Percentiles rank a stretch among this genome's conserved stretches.
Evolutionary conservation across 2,329 filamentous ascomycete genomes (phyloP).

Genomic region (Apiospora hydei): DNA sequence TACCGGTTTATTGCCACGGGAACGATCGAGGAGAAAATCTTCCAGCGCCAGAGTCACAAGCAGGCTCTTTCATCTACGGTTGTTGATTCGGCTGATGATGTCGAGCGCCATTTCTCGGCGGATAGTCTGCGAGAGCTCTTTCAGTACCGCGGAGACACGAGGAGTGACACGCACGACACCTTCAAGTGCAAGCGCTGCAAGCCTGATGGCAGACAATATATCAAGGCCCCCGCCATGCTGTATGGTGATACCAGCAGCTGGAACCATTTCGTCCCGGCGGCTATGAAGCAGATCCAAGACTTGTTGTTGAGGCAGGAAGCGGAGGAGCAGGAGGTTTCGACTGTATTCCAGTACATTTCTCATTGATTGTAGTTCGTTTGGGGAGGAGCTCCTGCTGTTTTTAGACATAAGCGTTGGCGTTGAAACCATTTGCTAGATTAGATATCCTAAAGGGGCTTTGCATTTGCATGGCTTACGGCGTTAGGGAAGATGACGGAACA

Average conservation of each 20-base stretch:
- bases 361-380: slow-evolving; percentile 58
- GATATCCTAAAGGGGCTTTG: neutral
- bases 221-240: slow-evolving; percentile 93
- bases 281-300: slow-evolving; percentile 86
- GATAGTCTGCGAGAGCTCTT: slow-evolving; percentile 93
- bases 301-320: slow-evolving; percentile 87
- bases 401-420: slow-evolving; percentile 11
- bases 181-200: slow-evolving; percentile 98
- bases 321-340: slow-evolving; percentile 80
- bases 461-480: slow-evolving; percentile 16
- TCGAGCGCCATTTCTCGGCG: slow-evolving; percentile 93
- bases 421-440: slow-evolving; percentile 18
- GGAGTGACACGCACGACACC: slow-evolving; percentile 94
- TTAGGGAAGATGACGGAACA: neutral
- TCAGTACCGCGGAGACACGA: slow-evolving; percentile 85
- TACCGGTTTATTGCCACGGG: slow-evolving; percentile 99
- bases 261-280: slow-evolving; percentile 94
- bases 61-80: slow-evolving; percentile 96
- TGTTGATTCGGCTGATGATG: slow-evolving; percentile 94
- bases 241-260: slow-evolving; percentile 99
- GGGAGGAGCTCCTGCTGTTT: neutral
- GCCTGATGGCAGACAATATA: slow-evolving; percentile 82
- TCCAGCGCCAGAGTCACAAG: slow-evolving; percentile 97
- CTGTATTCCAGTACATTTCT: slow-evolving; percentile 98
- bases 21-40: slow-evolving; percentile 99